Base-by-base conservation (phyloP, 148 eudicot species). In the Fagopyrum esculentum region DNA sequence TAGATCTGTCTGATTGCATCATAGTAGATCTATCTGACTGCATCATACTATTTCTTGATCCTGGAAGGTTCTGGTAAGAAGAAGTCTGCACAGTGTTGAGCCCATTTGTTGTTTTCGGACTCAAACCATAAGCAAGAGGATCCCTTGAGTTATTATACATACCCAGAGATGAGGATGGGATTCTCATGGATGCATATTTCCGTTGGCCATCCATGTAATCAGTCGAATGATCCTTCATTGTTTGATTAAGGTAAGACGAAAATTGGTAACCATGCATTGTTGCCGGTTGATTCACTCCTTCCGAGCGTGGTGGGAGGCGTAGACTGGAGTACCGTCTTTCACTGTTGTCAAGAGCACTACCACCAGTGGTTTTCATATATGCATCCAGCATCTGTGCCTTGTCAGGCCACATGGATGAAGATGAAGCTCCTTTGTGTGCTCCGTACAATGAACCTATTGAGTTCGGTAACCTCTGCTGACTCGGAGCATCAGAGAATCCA, bases 291-390 rank as follows among this genome's bases (percentile, higher is more conserved):
- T 85, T 95, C 72, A 73, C 85, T 75, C 82, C 83, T 76, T 76
- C 85, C 35, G 93, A 86, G 78, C 89, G 80, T 71, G 97, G 78
- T 71, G 92, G 99, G 68, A 88, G 82, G 69, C 87, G 91, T 84
- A 95, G 61, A 78, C 97, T 90, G 47, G 87, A 87, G 79, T 90
- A 89, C 46, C 96, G 89, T 87, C 89, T 90, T 85, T 95, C 99
- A 60, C 84, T 81, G 48, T 77, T 44, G 76, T 89, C 90, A 55
- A 82, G 74, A 74, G 80, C 76, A 75, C 66, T 80, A 26, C 72
- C 77, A 68, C 68, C 82, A 55, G 88, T 70, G 70, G 75, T 81
- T 77, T 84, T 87, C 78, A 69, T 72, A 77, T 85, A 90, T 19
- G 83, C 86, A 76, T 89, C 93, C 75, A 83, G 72, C 44, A 78